These are phyloP conservation scores for Boletus reticulatus DNA, from an alignment of 768 basidiomycete genomes.

Conservation along the genomic window DNA sequence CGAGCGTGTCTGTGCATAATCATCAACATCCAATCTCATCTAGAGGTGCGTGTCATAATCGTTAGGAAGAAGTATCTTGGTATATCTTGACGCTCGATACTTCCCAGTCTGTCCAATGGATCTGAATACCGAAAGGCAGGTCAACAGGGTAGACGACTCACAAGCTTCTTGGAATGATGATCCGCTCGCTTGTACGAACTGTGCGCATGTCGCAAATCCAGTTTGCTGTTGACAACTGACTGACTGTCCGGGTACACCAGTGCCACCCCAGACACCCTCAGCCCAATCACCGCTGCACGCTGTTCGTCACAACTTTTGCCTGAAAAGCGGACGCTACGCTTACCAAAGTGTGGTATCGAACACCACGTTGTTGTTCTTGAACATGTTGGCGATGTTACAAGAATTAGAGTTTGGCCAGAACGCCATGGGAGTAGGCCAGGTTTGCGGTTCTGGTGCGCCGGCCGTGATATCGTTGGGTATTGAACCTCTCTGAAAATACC, in stretches of 20 bases:
- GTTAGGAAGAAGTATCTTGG: slow-evolving; percentile 38
- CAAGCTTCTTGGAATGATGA: slow-evolving; percentile 72
- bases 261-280: slow-evolving; percentile 64
- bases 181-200: slow-evolving; percentile 74
- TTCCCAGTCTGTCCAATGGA: slow-evolving; percentile 66
- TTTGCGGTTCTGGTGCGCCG: slow-evolving; percentile 69
- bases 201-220: slow-evolving; percentile 76
- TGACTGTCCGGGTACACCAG: slow-evolving; percentile 81
- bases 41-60: slow-evolving; percentile 1
- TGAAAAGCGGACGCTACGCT: slow-evolving; percentile 9
- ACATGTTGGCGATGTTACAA: slow-evolving; percentile 79
- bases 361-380: slow-evolving; percentile 72
- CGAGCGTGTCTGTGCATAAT: slow-evolving; percentile 1
- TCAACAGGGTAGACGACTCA: slow-evolving; percentile 40
- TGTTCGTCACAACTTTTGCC: slow-evolving; percentile 2
- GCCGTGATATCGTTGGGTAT: slow-evolving; percentile 76
- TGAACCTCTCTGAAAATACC: slow-evolving; percentile 73
- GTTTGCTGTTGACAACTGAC: slow-evolving; percentile 84
- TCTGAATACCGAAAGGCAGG: slow-evolving; percentile 1
- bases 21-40: slow-evolving; percentile 4
- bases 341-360: slow-evolving; percentile 88
- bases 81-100: slow-evolving; percentile 74
- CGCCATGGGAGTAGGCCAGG: slow-evolving; percentile 78
- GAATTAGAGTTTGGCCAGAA: slow-evolving; percentile 65
- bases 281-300: slow-evolving; percentile 83